Conservation (phyloP, 208 protist genomes). For the Wallacemonas sp. region DNA sequence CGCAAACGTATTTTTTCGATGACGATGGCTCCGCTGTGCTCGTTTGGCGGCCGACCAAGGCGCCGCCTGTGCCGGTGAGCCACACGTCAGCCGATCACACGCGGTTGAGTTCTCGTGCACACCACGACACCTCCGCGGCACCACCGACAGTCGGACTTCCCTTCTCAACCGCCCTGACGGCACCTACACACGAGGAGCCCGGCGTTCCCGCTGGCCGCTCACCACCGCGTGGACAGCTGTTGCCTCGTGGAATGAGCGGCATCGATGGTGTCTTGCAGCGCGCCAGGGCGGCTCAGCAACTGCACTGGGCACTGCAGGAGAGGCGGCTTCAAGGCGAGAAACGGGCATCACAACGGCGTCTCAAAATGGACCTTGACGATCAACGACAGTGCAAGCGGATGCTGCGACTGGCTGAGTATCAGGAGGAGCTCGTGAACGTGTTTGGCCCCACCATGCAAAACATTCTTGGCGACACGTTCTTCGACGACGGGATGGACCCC, state of each 20-base stretch:
- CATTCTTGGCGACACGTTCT: slow-evolving; percentile 45
- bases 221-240: slow-evolving; percentile 23
- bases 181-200: too few species aligned
- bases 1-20: slow-evolving; percentile 6
- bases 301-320: slow-evolving; percentile 39
- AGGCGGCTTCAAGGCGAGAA: slow-evolving; percentile 32
- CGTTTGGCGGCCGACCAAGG: slow-evolving; percentile 3
- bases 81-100: too few species aligned
- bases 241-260: slow-evolving; percentile 44
- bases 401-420: slow-evolving; percentile 36
- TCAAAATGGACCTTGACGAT: slow-evolving; percentile 41
- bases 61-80: not conserved
- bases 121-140: too few species aligned
- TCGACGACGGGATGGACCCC: slow-evolving; percentile 32
- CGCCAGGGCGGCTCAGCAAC: slow-evolving; percentile 35
- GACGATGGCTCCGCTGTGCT: slow-evolving; percentile 1
- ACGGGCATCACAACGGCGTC: slow-evolving; percentile 18
- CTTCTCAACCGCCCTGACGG: too few species aligned
- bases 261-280: slow-evolving; percentile 49
- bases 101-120: too few species aligned
- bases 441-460: slow-evolving; percentile 51
- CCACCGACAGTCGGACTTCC: too few species aligned
- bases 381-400: slow-evolving; percentile 45
- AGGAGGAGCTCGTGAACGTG: slow-evolving; percentile 61
- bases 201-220: too few species aligned